Evolutionary conservation across 768 basidiomycete genomes (phyloP).

Genomic region (Candolleomyces efflorescens): DNA sequence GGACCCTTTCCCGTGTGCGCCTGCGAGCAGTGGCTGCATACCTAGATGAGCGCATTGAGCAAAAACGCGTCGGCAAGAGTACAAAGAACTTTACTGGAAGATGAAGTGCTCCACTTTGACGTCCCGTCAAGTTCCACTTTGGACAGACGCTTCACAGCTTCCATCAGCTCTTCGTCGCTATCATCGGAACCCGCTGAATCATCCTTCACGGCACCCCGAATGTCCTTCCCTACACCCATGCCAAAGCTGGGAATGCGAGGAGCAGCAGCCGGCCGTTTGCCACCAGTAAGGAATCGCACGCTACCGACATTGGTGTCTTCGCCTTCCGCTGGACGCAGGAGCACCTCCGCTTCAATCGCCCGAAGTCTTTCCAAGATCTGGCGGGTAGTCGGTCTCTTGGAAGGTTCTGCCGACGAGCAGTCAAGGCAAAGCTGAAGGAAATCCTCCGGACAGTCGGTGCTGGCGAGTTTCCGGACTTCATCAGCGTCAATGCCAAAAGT

Average conservation of each 20-base stretch:
- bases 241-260: slow-evolving; percentile 90
- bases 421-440: slow-evolving; percentile 77
- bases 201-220: slow-evolving; percentile 26
- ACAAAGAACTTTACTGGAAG: neutral
- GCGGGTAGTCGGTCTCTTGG: slow-evolving; percentile 68
- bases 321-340: slow-evolving; percentile 57
- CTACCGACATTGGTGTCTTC: slow-evolving; percentile 81
- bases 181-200: slow-evolving; percentile 38
- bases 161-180: slow-evolving; percentile 65
- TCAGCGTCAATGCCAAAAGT: slow-evolving; percentile 70
- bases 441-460: slow-evolving; percentile 70
- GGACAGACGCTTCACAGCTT: slow-evolving; percentile 53
- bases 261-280: slow-evolving; percentile 50
- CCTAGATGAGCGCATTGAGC: slow-evolving; percentile 28
- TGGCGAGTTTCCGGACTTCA: slow-evolving; percentile 68
- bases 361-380: slow-evolving; percentile 76
- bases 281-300: slow-evolving; percentile 74
- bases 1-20: slow-evolving; percentile 26
- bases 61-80: neutral
- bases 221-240: slow-evolving; percentile 59
- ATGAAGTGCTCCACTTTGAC: slow-evolving; percentile 29
- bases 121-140: slow-evolving; percentile 44
- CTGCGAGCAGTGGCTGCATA: slow-evolving; percentile 47
- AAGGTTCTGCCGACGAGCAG: slow-evolving; percentile 66
- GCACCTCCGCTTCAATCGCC: slow-evolving; percentile 79